phyloP scores from a whole-genome alignment of 805 yeast species.

The Priceomyces haplophilus region DNA sequence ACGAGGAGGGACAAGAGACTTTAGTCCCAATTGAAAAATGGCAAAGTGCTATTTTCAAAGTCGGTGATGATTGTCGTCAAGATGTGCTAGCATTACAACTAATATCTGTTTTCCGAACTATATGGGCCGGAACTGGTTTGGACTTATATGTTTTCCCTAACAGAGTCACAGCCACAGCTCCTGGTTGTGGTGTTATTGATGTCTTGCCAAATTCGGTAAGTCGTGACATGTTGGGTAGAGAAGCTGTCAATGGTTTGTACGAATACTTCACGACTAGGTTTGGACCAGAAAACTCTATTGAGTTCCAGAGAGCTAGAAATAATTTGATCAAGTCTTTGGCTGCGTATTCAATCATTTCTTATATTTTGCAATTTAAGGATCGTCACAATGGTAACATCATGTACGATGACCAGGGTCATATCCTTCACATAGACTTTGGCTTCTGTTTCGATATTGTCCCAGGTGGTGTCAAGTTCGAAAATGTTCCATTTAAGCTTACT shows the following conservation, averaged over 20 bases:
- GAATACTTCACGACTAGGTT: constrained; percentile 89
- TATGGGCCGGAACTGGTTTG: constrained; percentile 84
- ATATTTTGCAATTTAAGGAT: constrained; percentile 89
- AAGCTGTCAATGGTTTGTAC: constrained; percentile 94
- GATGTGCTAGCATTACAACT: constrained; percentile 92
- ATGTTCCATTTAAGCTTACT: constrained; percentile 96
- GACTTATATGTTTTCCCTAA: constrained; percentile 91
- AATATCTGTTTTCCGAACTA: constrained; percentile 85
- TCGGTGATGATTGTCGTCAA: constrained; percentile 98
- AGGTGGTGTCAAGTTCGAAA: constrained; percentile 97
- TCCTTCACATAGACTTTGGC: constrained; percentile 95
- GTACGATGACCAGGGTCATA: constrained; percentile 93
- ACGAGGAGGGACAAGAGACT: constrained; percentile 33
- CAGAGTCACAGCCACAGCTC: constrained; percentile 96
- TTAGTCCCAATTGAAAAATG: constrained; percentile 57
- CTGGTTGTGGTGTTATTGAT: constrained; percentile 98
- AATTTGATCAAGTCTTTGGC: constrained; percentile 93
- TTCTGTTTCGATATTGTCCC: constrained; percentile 98
- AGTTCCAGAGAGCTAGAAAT: constrained; percentile 86
- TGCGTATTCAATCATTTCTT: constrained; percentile 89
- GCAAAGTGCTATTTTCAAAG: constrained; percentile 97
- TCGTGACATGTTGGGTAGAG: constrained; percentile 98
- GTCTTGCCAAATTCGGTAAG: constrained; percentile 93
- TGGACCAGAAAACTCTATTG: constrained; percentile 90
- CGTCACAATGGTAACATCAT: constrained; percentile 97